Conservation (phyloP, 2,329 filamentous ascomycete species). For the Botryotinia convoluta region DNA sequence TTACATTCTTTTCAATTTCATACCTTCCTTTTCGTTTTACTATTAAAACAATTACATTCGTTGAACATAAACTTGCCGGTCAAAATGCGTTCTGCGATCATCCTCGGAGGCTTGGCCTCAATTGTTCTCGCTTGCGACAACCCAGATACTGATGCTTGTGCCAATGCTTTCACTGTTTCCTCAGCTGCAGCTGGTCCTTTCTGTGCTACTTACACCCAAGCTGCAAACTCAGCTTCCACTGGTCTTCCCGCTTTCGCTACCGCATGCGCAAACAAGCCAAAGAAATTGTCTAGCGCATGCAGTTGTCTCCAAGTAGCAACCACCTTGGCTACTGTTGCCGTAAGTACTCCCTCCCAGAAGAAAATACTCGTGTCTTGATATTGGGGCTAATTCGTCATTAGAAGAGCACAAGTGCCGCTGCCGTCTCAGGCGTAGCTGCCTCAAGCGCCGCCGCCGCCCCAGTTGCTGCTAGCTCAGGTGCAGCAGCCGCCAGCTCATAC, state of each 20-base stretch:
- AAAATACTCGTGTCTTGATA: not conserved
- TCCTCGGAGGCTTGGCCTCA: conserved; percentile 23
- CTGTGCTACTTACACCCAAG: conserved; percentile 24
- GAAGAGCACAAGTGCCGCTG: not conserved
- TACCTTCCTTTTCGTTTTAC: not conserved
- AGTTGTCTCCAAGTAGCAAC: conserved; percentile 19
- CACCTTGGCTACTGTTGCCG: conserved; percentile 2
- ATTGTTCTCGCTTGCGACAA: conserved; percentile 25
- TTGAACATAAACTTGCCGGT: conserved; percentile 13
- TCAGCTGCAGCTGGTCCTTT: conserved; percentile 6
- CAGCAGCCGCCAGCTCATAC: not conserved
- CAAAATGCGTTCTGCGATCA: conserved; percentile 25
- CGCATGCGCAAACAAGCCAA: conserved; percentile 23
- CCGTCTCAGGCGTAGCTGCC: not conserved
- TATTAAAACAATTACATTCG: not conserved
- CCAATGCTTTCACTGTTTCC: conserved; percentile 8
- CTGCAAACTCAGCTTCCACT: conserved; percentile 17
- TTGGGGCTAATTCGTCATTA: not conserved
- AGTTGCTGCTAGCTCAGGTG: not conserved
- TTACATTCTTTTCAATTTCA: conserved; percentile 1
- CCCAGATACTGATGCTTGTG: conserved; percentile 24
- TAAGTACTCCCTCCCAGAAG: not conserved
- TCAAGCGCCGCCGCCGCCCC: not conserved
- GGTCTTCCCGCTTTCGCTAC: conserved; percentile 19
- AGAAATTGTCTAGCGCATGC: conserved; percentile 28